Evolutionary conservation across 1,284 basidiomycete species (phyloP).

Genomic region (Heterobasidion annosum): DNA sequence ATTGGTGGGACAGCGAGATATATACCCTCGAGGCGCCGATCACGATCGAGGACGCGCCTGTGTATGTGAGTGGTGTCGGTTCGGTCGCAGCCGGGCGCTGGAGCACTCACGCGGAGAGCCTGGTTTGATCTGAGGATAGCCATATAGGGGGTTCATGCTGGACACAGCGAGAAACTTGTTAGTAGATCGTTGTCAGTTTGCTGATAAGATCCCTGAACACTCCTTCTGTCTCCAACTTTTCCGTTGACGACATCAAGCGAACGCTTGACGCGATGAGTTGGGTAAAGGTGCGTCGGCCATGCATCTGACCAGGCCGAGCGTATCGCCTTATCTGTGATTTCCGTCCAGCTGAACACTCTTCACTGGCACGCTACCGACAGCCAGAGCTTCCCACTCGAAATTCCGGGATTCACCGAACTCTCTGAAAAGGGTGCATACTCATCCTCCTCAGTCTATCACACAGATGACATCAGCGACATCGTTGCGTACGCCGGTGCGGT

Average conservation of each 20-base stretch:
- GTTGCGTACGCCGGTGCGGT: conserved; percentile 67
- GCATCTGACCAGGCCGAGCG: conserved; percentile 1
- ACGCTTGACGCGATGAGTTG: conserved; percentile 83
- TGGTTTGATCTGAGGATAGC: conserved; percentile 26
- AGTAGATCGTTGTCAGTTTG: conserved; percentile 9
- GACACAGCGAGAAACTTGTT: conserved; percentile 69
- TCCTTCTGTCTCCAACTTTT: conserved; percentile 36
- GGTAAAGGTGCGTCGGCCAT: conserved; percentile 55
- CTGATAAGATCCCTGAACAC: neutral
- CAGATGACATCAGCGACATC: conserved; percentile 52
- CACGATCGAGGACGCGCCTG: conserved; percentile 49
- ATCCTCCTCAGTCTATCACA: conserved; percentile 44
- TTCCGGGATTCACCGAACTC: conserved; percentile 57
- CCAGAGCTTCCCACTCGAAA: conserved; percentile 68
- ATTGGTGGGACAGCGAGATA: conserved; percentile 34
- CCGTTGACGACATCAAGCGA: conserved; percentile 57
- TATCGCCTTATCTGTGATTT: neutral
- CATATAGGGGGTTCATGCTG: conserved; percentile 74
- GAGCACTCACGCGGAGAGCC: too few species aligned
- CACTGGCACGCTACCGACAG: conserved; percentile 79
- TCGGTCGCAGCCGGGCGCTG: neutral
- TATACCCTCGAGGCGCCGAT: conserved; percentile 57
- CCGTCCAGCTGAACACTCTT: conserved; percentile 51
- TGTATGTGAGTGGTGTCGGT: conserved; percentile 2
- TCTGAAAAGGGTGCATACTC: conserved; percentile 64